Evolutionary conservation across 2,329 filamentous ascomycete genomes (phyloP).

Genomic region (Hyphodiscus sp.): DNA sequence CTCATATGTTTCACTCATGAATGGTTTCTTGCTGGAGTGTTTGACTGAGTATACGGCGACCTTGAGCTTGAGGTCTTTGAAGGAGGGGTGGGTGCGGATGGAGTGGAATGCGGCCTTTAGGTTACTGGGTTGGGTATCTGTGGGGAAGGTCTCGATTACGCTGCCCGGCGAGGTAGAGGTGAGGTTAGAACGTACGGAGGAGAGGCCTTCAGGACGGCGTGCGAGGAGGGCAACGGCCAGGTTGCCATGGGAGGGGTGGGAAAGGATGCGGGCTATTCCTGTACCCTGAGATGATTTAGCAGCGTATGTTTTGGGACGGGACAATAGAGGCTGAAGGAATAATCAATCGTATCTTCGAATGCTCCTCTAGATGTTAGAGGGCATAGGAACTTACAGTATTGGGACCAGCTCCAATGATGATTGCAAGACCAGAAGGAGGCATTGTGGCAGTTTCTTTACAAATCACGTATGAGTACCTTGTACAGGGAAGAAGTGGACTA

Average conservation of each 20-base stretch:
- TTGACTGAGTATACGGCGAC: slow-evolving; percentile 52
- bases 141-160: slow-evolving; percentile 45
- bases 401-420: slow-evolving; percentile 45
- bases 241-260: slow-evolving; percentile 47
- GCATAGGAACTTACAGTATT: slow-evolving; percentile 27
- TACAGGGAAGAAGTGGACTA: too few species aligned
- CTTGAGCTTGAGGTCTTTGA: slow-evolving; percentile 43
- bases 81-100: slow-evolving; percentile 42
- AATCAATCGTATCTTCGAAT: background rate
- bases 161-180: slow-evolving; percentile 35
- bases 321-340: background rate
- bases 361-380: background rate
- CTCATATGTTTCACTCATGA: slow-evolving; percentile 46
- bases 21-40: slow-evolving; percentile 46
- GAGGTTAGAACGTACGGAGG: slow-evolving; percentile 36
- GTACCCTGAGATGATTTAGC: slow-evolving; percentile 35
- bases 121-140: slow-evolving; percentile 41
- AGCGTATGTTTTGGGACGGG: background rate
- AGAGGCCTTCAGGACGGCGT: slow-evolving; percentile 39
- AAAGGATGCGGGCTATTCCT: slow-evolving; percentile 50
- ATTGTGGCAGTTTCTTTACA: slow-evolving; percentile 25
- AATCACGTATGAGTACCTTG: too few species aligned
- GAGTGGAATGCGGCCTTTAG: slow-evolving; percentile 42
- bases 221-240: slow-evolving; percentile 49
- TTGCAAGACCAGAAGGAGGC: slow-evolving; percentile 42